Evolutionary conservation across 2,329 filamentous ascomycete genomes (phyloP).

Genomic region (Lasiodiplodia gonubiensis): DNA sequence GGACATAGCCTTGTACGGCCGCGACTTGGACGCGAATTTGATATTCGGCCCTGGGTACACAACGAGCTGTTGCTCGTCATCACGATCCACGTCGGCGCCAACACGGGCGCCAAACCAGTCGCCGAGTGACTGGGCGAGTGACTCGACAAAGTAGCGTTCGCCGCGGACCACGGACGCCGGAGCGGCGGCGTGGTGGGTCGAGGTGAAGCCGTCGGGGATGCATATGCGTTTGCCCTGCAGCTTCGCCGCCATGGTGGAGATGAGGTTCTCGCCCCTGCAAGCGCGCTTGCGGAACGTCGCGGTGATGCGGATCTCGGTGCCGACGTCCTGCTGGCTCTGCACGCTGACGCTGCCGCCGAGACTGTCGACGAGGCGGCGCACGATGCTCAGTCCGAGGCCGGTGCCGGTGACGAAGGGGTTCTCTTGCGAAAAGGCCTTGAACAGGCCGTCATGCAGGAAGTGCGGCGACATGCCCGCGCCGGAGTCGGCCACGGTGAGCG

Average conservation of each 20-base stretch:
- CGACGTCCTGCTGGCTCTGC: constrained; percentile 41
- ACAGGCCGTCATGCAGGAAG: constrained; percentile 44
- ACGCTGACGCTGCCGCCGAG: constrained; percentile 46
- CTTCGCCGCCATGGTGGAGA: neutral
- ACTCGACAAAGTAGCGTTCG: neutral
- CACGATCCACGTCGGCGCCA: neutral
- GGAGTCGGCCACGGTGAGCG: constrained; percentile 44
- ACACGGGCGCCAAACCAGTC: neutral
- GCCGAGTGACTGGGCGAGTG: neutral
- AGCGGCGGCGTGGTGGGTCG: neutral
- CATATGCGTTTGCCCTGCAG: neutral
- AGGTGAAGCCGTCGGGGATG: neutral
- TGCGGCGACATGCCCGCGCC: constrained; percentile 48
- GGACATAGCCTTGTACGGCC: neutral
- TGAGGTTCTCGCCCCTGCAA: neutral
- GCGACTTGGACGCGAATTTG: neutral
- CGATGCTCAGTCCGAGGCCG: constrained; percentile 47
- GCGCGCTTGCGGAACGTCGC: neutral
- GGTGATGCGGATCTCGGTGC: constrained; percentile 32
- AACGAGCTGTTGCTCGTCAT: neutral
- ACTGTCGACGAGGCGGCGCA: constrained; percentile 45
- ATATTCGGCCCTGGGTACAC: neutral
- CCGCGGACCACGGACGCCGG: neutral
- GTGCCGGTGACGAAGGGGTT: constrained; percentile 45
- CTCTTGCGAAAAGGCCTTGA: constrained; percentile 48